Base-by-base conservation (phyloP, 1,284 basidiomycete species). In the Cryptococcus maquisensis region DNA sequence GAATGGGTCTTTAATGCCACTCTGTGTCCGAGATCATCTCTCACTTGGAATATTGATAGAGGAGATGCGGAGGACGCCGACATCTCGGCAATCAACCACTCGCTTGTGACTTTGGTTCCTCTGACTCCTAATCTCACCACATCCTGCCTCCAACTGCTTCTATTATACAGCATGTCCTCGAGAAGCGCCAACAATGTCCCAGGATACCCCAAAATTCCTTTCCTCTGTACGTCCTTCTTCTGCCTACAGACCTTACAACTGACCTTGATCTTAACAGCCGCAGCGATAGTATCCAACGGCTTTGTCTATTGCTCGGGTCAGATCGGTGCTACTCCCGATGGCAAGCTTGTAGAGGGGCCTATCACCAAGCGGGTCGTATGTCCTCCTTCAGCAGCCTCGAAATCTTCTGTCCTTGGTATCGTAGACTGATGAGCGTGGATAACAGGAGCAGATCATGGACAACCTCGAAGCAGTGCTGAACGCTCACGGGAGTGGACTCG, bases 261-360 rank as follows among this genome's bases (percentile, higher is more conserved):
- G 10, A 12, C 35, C n/a, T 13, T 40, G 9, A 20, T 32, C 24
- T 37, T n/a, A 21, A 46, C 26, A 66, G 64, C 65, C 42, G 49
- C 65, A 13, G 78, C 83, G 24, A 61, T 68, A 48, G 38, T 61
- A 28, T 82, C 81, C 3, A 77, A 74, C 16, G 76, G 77, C 49
- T 80, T 81, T 12, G 79, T 85, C 7, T 86, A 83, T 57, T 79
- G 80, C 36, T 85, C 83, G 13, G 84, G 84, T 20, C 83, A 80
- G 63, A 80, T 86, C 48, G 84, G 84, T 9, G 80, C 77, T 41
- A 77, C 77, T 41, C 74, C 74, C 9, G 79, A 84, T 21, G 77
- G 78, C 47, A 77, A 76, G 48, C 67, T 86, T 24, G 78, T 83
- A 7, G 75, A 79, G 59, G 83, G 83, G 3, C 81, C 81, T 7